Base-by-base conservation (phyloP, 1,139 yeast species). In the Suhomyces kunorum region DNA sequence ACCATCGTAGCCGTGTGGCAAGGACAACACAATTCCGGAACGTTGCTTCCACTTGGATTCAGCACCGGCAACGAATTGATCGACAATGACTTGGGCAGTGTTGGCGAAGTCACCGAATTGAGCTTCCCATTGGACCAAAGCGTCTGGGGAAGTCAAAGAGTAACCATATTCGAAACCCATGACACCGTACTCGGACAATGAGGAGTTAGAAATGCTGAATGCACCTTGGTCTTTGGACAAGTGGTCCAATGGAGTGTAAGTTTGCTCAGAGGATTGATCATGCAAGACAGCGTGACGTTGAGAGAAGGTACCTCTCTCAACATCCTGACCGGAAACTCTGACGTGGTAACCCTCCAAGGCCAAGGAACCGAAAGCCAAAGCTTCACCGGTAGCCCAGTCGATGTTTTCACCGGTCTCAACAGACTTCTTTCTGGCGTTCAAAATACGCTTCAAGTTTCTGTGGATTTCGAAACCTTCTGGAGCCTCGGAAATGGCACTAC, bases 51-150 rank as follows among this genome's bases (percentile, higher is more conserved):
- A 94, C 73, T 94, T 94, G 54, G 89, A 81, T 74, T 94, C 99
- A 64, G 95, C 98, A 62, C 92, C 89, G 35, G 98, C 88, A 61
- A 94, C 80, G 65, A 92, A 94, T 75, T 94, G 98, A 69, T 94
- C 99, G 56, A 88, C 78, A 55, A 94, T 85, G 51, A 94, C 98
- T 76, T 94, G 98, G 23, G 97, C 98, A 55, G 98, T 92, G 78
- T 94, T 94, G 59, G 98, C 98, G 58, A 94, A 94, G 73, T 94
- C 99, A 80, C 99, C 99, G 58, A 94, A 94, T 76, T 94, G 99
- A 42, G 98, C 98, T 74, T 94, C 99, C 99, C 99, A 94, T 75
- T 86, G 85, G 43, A 92, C 98, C 47, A 87, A 80, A 43, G 96
- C 92, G 63, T 92, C 97, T 50, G 99, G 99, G 38, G 95, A 87